Base-by-base conservation (phyloP, 352 stramenopile genomes). In the Phytophthora pluvialis region DNA sequence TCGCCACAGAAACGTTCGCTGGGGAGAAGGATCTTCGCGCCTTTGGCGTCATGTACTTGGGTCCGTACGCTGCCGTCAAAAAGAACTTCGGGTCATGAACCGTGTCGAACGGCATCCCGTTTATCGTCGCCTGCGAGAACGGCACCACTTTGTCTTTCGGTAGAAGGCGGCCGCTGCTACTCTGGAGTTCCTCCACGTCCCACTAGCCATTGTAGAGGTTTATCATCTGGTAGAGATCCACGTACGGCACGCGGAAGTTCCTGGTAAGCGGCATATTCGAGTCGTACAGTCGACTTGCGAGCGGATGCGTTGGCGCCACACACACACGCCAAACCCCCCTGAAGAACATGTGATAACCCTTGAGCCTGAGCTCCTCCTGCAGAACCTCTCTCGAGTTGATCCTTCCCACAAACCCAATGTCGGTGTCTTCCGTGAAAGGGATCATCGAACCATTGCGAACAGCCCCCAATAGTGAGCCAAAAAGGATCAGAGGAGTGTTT, bases 341-440 rank as follows among this genome's bases (percentile, higher is more conserved):
- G 29, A 61, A 51, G 56, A 79, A 84, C 55, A 87, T 69, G 57
- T 84, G 77, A 63, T 86, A 89, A 10, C 80, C 80, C 51, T 82
- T 83, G 12, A 18, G 31, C 55, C 50, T 65, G 66, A 74, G 52
- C 25, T 40, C 39, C 47, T 29, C 45, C 50, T 56, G 31, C 18
- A 75, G 39, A 2, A 55, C 13, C 15, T 60, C 35, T 45, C 52
- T 66, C 16, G 16, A 15, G n/a, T 55, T 32, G 8, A 72, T 21
- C 25, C 38, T 38, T 1, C 64, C 55, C 25, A 69, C 65, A 59
- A 78, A 84, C 0, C 67, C 76, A 16, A 87, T 64, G 53, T 87
- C 80, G 8, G 63, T 70, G 57, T 89, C 80, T 32, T 86, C 77
- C 2, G 77, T 84, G 64, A 77, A 89, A 10, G 77, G 71, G 51